Evolutionary conservation across 2,329 filamentous ascomycete species (phyloP), one percentile per base, ranked within the genome.

Genomic region (Ustilaginoidea virens): DNA sequence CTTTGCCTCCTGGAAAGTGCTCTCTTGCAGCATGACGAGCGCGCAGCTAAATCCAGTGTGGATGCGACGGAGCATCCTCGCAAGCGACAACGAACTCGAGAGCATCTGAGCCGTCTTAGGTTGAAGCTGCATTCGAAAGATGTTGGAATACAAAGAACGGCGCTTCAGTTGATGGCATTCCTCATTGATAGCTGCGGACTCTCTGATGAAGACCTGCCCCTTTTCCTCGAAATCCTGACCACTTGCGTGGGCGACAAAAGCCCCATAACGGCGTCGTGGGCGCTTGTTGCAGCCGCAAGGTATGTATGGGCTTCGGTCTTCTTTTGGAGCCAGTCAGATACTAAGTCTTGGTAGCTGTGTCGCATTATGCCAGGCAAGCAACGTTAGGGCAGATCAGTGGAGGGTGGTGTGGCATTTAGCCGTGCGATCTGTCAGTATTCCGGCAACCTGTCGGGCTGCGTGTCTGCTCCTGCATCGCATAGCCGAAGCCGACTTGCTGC

Each of bases 201-300:
- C 1, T 49, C 59, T 4, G 39, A 53, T 18, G 64, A 74, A 18
- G 66, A 70, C 8, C 53, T 77, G 16, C 49, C 54, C 5, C 58
- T 63, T 1, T 47, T 77, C 4, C 45, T 90, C 3, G 59, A 63
- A 7, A 63, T 67, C 24, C 53, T 92, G 11, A 54, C 63, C 11
- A 50, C 56, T 8, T 61, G 66, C 30, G 69, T 79, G 24, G 63
- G 69, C 7, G 79, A 90, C 43, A 86, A 92, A 42, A 74, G 78
- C 39, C 54, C 57, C 10, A 51, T 53, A 7, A 58, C 76, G 23
- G 69, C 75, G 6, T 81, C 75, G 0, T 98, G 90, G 90, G 77
- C 83, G 12, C 72, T 92, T 59, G 51, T 94, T 29, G 77, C 75
- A n/a, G 71, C 83, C 45, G 63, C 81, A 36, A 81, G 80, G 82